Percentiles rank a stretch among this genome's conserved stretches.
These are phyloP conservation scores for Globisporangium viniferum DNA, from an alignment of 352 stramenopile species.

Conservation along the genomic window DNA sequence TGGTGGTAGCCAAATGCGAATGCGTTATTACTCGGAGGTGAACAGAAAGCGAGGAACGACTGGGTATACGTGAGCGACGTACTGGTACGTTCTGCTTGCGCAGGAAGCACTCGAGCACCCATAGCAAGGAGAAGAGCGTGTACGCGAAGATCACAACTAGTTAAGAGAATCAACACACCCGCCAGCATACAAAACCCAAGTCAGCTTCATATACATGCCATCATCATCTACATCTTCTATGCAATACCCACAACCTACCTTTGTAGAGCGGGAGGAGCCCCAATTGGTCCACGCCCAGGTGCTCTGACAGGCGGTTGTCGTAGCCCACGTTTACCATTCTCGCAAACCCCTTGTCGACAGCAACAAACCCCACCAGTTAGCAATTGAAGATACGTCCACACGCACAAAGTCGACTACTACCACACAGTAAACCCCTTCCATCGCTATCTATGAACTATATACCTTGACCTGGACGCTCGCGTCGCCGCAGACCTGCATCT, in stretches of 20 bases:
- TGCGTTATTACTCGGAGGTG: not conserved
- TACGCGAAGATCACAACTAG: constrained; percentile 48
- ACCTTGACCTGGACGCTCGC: constrained; percentile 49
- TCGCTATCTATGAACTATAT: not conserved
- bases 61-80: constrained; percentile 1
- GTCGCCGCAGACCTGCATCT: constrained; percentile 53
- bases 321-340: constrained; percentile 60
- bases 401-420: not conserved
- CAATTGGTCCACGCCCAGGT: constrained; percentile 60
- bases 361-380: not conserved
- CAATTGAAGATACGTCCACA: not conserved
- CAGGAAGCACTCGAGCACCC: constrained; percentile 46
- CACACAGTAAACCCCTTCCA: not conserved
- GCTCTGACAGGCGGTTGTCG: constrained; percentile 49
- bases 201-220: not conserved
- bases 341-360: constrained; percentile 22
- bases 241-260: constrained; percentile 21
- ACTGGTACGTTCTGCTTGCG: constrained; percentile 42
- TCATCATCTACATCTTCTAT: not conserved
- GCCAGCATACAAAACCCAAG: not conserved
- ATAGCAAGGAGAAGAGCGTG: constrained; percentile 34
- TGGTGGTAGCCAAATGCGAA: not conserved
- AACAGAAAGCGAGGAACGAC: not conserved
- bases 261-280: constrained; percentile 56
- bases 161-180: not conserved